These are phyloP conservation scores for Paecilomyces niveus DNA, from an alignment of 2,329 filamentous ascomycete species.

Conservation along the genomic window DNA sequence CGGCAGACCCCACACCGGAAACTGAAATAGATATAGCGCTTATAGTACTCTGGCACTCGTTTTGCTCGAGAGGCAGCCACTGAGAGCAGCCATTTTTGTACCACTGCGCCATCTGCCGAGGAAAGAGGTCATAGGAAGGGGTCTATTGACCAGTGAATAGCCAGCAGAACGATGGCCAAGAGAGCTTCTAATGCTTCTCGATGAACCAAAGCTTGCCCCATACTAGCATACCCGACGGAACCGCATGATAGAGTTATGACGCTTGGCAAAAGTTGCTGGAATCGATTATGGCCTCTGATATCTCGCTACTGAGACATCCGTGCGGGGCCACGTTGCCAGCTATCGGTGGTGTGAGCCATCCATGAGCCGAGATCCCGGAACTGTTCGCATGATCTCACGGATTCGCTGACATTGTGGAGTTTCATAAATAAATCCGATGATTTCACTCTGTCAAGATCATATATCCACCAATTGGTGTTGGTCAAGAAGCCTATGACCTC, in stretches of 20 bases:
- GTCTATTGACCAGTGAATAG: not conserved
- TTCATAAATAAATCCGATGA: not conserved
- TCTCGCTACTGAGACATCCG: not conserved
- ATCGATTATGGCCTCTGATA: not conserved
- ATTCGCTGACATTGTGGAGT: not conserved
- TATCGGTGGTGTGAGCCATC: not conserved
- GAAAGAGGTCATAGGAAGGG: not conserved
- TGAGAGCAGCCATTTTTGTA: not conserved
- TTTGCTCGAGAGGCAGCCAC: not conserved
- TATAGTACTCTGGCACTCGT: not conserved
- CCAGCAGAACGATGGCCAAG: not conserved
- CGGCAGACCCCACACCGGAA: not conserved
- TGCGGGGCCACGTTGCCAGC: not conserved
- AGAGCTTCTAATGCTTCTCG: not conserved
- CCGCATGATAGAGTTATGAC: not conserved
- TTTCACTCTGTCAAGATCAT: not conserved
- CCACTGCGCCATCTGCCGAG: not conserved
- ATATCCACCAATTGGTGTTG: not conserved
- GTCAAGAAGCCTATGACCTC: not conserved
- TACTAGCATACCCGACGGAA: not conserved
- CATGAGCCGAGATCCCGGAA: not conserved
- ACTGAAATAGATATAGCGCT: not conserved
- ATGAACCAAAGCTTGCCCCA: not conserved
- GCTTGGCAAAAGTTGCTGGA: not conserved
- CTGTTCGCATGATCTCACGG: not conserved